These are phyloP conservation scores for Trichopus zeylanicus DNA, from an alignment of 116 monocot species.

Conservation along the genomic window DNA sequence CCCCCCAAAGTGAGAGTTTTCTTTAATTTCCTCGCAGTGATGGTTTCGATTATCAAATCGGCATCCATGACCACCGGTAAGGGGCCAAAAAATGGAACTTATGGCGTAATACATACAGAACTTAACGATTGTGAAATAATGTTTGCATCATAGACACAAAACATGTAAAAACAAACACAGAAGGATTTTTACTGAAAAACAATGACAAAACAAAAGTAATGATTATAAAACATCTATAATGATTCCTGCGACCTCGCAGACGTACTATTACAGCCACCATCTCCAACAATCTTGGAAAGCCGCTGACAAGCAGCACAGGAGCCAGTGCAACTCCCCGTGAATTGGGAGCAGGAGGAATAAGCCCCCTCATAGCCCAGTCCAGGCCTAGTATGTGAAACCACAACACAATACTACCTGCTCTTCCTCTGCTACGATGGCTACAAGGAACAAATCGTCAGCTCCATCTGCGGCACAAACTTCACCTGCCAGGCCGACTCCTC, in stretches of 20 bases:
- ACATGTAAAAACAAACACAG: too few relatives aligned
- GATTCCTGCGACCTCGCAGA: too few relatives aligned
- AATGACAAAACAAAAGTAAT: too few relatives aligned
- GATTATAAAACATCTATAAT: too few relatives aligned
- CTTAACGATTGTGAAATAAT: too few relatives aligned
- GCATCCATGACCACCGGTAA: constrained; percentile 94
- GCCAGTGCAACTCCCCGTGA: constrained; percentile 60
- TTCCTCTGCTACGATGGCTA: constrained; percentile 93
- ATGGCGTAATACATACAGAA: too few relatives aligned
- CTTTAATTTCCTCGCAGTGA: too few relatives aligned
- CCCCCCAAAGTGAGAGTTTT: too few relatives aligned
- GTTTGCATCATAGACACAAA: too few relatives aligned
- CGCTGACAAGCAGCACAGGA: constrained; percentile 43
- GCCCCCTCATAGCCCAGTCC: constrained; percentile 73
- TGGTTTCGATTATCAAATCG: constrained; percentile 90
- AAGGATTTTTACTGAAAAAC: too few relatives aligned
- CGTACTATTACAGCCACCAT: constrained; percentile 54
- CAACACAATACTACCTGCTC: constrained; percentile 43
- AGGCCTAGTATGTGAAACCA: constrained; percentile 77
- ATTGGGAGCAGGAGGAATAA: constrained; percentile 85
- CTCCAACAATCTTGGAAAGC: constrained; percentile 48
- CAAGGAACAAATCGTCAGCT: constrained; percentile 45
- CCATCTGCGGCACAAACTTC: constrained; percentile 52
- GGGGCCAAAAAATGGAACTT: too few relatives aligned
- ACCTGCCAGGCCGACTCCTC: constrained; percentile 38